Evolutionary conservation across 208 protist species (phyloP), one percentile per base, ranked within the genome.

Genomic region (Herpetomonas samuelpessoai): DNA sequence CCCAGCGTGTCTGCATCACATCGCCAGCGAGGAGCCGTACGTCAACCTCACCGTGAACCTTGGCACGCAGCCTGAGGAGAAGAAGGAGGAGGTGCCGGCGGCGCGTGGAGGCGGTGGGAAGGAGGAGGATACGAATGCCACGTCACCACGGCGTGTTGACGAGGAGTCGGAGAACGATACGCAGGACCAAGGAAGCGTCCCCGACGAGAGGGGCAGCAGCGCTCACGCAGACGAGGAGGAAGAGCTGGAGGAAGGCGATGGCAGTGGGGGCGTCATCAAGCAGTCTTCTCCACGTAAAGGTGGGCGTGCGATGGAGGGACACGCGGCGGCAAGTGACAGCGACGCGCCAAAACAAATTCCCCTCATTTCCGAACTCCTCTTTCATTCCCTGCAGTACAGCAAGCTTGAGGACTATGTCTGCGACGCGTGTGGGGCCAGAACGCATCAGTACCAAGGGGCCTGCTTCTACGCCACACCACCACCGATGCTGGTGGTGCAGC

Each of bases 1-100:
- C 56, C 50, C 46, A 2, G 68, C 45, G 10, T 93, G 87, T 63
- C 62, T 48, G 2, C 87, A 93, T 51, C 76, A 91, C 45, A 93
- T 93, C 54, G 74, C 85, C 7, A 90, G 76, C 7, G 68, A 81
- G 51, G 83, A 93, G 30, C 30, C 79, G 7, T 93, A 78, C 57
- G 65, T 91, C 22, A 91, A 91, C 57, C 21, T 93, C 3, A 80
- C 78, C 2, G 21, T 91, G 45, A 64, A 60, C 28, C 57, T 79
- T n/a, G 62, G 66, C 10, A 54, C 65, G 18, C 53, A 49, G 57
- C 4, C 9, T 19, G 16, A 48, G 16, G 22, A 48, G 19, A 22
- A 19, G 12, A 4, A 9, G 22, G 44, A 6, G 4, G 16, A 19
- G 10, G 44, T 24, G 16, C 12, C 44, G 44, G 16, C 12, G 10